phyloP scores from a whole-genome alignment of 1,139 yeast species.

The Kodamaea suecica region DNA sequence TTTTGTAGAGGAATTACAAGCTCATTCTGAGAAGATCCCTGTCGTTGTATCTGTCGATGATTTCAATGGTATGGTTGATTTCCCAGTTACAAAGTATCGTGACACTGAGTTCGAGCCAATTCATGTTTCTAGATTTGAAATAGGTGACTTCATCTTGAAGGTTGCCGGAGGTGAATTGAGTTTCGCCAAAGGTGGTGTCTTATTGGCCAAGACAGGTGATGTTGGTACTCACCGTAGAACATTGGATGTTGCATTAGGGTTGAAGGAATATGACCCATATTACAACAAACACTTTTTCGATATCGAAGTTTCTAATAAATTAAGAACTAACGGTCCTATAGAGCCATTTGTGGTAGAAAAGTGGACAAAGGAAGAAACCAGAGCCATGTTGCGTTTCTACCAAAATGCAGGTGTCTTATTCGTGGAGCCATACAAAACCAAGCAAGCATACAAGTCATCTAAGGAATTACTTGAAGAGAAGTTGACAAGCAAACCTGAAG shows the following conservation, averaged over 20 bases:
- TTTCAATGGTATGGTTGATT: constrained; percentile 60
- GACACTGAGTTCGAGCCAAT: constrained; percentile 56
- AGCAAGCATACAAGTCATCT: constrained; percentile 29
- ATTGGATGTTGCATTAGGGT: constrained; percentile 58
- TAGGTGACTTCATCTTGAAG: constrained; percentile 59
- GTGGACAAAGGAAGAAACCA: constrained; percentile 54
- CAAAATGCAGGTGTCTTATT: constrained; percentile 53
- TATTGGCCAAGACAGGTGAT: constrained; percentile 56
- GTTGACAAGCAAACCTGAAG: constrained; percentile 17
- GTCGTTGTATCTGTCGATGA: constrained; percentile 74
- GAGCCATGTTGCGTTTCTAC: constrained; percentile 51
- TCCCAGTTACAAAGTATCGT: constrained; percentile 59
- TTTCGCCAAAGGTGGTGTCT: constrained; percentile 61
- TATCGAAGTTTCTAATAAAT: constrained; percentile 45
- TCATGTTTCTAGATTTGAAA: constrained; percentile 61
- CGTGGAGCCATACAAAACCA: constrained; percentile 42
- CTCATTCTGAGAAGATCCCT: constrained; percentile 47
- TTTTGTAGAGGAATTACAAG: constrained; percentile 52
- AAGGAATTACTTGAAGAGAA: constrained; percentile 18
- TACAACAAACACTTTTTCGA: constrained; percentile 52
- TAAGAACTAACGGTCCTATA: constrained; percentile 48
- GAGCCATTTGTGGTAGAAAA: constrained; percentile 47
- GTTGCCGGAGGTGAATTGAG: constrained; percentile 52
- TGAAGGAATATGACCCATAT: constrained; percentile 57
- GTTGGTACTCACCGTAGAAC: constrained; percentile 40